Conservation (phyloP, 768 basidiomycete species). For the Russula dissimulans region DNA sequence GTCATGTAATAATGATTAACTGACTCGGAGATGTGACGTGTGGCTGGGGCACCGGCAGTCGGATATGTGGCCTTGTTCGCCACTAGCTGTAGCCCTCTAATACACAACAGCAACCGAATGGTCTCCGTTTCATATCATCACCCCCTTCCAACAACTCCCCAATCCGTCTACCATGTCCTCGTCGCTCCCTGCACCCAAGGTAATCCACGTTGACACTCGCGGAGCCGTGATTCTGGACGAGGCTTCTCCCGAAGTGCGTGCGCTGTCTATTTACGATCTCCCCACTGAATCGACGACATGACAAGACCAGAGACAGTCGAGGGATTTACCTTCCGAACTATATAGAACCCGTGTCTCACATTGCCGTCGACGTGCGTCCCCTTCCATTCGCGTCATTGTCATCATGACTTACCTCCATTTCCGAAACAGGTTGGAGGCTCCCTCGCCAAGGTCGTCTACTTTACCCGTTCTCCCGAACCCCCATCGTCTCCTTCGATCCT, state of each 20-base stretch:
- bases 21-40: not conserved
- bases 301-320: slow-evolving; percentile 82
- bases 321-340: slow-evolving; percentile 97
- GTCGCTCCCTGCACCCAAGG: slow-evolving; percentile 69
- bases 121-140: slow-evolving; percentile 3
- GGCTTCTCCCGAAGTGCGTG: slow-evolving; percentile 83
- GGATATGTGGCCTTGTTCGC: not conserved
- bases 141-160: not conserved
- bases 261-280: slow-evolving; percentile 1
- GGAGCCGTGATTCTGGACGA: slow-evolving; percentile 90
- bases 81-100: not conserved
- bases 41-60: not conserved
- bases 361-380: slow-evolving; percentile 86
- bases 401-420: slow-evolving; percentile 13
- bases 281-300: slow-evolving; percentile 10
- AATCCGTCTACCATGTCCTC: slow-evolving; percentile 24
- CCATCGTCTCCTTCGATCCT: slow-evolving; percentile 65
- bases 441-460: slow-evolving; percentile 96
- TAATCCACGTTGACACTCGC: slow-evolving; percentile 91
- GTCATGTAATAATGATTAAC: not conserved
- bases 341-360: slow-evolving; percentile 95
- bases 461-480: slow-evolving; percentile 85
- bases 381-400: slow-evolving; percentile 4
- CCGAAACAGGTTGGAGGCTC: slow-evolving; percentile 85
- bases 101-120: slow-evolving; percentile 11